Percentiles rank a stretch among this genome's conserved stretches.
These are phyloP conservation scores for Oryza rufipogon DNA, from an alignment of 176 grass and related monocot species.

Conservation along the genomic window DNA sequence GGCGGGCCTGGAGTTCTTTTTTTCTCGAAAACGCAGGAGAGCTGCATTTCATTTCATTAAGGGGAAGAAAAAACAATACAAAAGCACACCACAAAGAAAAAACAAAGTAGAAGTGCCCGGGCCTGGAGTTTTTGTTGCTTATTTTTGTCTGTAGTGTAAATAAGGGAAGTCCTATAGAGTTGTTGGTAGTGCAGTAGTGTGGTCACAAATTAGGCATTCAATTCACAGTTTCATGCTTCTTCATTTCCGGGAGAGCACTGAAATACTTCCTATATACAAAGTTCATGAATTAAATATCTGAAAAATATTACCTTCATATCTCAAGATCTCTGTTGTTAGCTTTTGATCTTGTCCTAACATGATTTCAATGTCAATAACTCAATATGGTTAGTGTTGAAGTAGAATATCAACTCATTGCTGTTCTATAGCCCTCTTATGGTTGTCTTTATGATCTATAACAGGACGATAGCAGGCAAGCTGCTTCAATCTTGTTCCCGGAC, in stretches of 20 bases:
- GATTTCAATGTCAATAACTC: background rate
- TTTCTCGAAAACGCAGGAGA: no score
- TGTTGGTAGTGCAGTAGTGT: background rate
- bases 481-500: conserved; percentile 76
- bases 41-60: no score
- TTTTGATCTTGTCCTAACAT: conserved; percentile 1
- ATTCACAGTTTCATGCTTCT: background rate
- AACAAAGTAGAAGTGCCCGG: no score
- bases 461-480: conserved; percentile 94
- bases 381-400: background rate
- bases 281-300: background rate
- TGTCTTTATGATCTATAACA: conserved; percentile 33
- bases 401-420: conserved; percentile 1
- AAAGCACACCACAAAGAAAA: no score
- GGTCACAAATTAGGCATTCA: background rate
- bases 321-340: conserved; percentile 25
- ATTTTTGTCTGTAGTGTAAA: background rate
- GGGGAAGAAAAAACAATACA: no score
- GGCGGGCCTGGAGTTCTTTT: background rate
- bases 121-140: background rate
- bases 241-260: background rate
- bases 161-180: background rate
- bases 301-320: conserved; percentile 2
- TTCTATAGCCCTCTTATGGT: conserved; percentile 8
- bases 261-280: background rate